Conservation (phyloP, 192 early-diverging fungal species). For the Coemansia sp. region DNA sequence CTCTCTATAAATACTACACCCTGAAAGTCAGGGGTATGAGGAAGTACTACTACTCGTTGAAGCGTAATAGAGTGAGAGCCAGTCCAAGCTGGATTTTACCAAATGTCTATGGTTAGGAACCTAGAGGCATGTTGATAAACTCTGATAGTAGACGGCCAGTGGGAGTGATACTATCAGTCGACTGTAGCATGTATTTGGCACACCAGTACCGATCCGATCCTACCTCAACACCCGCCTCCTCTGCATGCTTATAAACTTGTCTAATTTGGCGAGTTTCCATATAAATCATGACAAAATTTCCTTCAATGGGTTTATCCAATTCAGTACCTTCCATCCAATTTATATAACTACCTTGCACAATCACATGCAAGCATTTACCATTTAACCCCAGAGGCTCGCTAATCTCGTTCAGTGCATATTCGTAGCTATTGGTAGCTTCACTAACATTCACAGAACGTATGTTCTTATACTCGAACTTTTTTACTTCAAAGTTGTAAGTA, state of each 20-base stretch:
- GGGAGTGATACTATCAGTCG: not conserved
- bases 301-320: not conserved
- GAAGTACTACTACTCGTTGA: not conserved
- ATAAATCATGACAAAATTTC: not conserved
- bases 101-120: not conserved
- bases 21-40: too few relatives aligned
- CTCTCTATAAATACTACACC: not conserved
- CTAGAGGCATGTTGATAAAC: not conserved
- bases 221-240: not conserved
- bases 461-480: not conserved
- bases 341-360: not conserved
- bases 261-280: not conserved
- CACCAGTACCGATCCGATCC: not conserved
- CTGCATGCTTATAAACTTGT: not conserved
- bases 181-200: not conserved
- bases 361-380: not conserved
- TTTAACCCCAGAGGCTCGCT: not conserved
- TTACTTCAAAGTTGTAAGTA: not conserved
- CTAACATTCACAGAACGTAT: not conserved
- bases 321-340: not conserved
- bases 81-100: not conserved
- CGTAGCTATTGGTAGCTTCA: not conserved
- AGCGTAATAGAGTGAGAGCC: not conserved
- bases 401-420: not conserved
- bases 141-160: not conserved